These are phyloP conservation scores for Calonectria pseudoreteaudii DNA, from an alignment of 2,329 filamentous ascomycete genomes.

Conservation along the genomic window DNA sequence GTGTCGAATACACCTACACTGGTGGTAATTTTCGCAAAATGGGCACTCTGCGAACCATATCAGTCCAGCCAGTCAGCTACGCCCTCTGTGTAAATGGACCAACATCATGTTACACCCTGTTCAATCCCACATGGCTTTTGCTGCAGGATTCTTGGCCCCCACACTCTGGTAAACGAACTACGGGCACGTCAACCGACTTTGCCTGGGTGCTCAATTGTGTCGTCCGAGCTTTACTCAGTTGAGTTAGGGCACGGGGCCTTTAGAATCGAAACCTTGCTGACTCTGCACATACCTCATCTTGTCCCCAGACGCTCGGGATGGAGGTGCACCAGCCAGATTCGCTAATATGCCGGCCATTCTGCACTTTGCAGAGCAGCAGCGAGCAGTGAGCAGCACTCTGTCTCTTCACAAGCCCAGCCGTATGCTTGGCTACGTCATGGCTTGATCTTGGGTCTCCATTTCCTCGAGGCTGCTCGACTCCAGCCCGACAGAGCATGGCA, in stretches of 20 bases:
- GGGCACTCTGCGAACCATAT: not conserved
- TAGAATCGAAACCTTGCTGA: not conserved
- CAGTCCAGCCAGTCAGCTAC: not conserved
- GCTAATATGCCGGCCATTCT: not conserved
- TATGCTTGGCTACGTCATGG: not conserved
- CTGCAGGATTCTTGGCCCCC: constrained; percentile 19
- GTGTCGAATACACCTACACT: not conserved
- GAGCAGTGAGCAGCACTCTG: not conserved
- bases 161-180: constrained; percentile 12
- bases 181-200: constrained; percentile 8
- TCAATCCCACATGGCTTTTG: constrained; percentile 12
- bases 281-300: not conserved
- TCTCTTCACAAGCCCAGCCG: not conserved
- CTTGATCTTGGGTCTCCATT: not conserved
- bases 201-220: not conserved
- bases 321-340: not conserved
- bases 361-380: not conserved
- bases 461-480: constrained; percentile 14
- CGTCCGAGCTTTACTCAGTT: constrained; percentile 6
- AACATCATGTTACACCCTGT: not conserved
- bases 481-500: constrained; percentile 13
- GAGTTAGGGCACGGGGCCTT: constrained; percentile 1
- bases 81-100: not conserved
- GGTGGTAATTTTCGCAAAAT: not conserved
- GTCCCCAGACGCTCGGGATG: not conserved